A percentile compares a stretch with the other conserved stretches of the same genome.
phyloP scores from a whole-genome alignment of 176 grass and related monocot species.

The bread wheat (Triticum aestivum) region DNA sequence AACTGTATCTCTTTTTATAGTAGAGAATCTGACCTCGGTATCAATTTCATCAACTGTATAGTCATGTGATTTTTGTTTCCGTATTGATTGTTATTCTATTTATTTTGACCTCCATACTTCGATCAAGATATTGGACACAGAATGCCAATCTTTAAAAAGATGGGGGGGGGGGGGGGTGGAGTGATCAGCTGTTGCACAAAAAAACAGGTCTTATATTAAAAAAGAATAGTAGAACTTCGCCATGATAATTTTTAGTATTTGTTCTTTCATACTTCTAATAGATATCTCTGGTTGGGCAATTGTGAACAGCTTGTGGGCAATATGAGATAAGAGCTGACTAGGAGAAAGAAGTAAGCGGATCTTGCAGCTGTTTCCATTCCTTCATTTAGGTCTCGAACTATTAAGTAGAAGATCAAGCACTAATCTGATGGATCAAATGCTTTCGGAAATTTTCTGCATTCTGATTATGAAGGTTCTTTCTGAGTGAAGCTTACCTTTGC shows the following conservation, averaged over 20 bases:
- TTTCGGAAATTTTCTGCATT: neutral
- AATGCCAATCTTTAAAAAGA: too few relatives aligned
- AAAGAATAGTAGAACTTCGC: neutral
- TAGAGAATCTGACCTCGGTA: too few relatives aligned
- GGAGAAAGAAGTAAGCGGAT: neutral
- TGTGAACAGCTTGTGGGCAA: neutral
- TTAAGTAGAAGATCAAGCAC: neutral
- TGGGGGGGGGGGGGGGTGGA: too few relatives aligned
- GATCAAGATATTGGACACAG: too few relatives aligned
- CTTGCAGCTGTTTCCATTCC: neutral
- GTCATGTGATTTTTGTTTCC: neutral
- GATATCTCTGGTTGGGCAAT: neutral
- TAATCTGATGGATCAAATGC: neutral
- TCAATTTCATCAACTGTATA: neutral
- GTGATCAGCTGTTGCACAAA: too few relatives aligned
- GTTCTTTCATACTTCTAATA: too few relatives aligned
- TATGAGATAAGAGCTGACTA: neutral
- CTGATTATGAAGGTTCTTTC: slow-evolving; percentile 16
- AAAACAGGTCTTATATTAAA: too few relatives aligned
- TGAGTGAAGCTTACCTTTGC: slow-evolving; percentile 53
- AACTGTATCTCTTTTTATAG: too few relatives aligned
- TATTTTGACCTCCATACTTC: too few relatives aligned
- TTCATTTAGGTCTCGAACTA: neutral
- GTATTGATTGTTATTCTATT: neutral
- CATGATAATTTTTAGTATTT: neutral